Base-by-base conservation (phyloP, 768 basidiomycete genomes). In the Pulveroboletus sp. region DNA sequence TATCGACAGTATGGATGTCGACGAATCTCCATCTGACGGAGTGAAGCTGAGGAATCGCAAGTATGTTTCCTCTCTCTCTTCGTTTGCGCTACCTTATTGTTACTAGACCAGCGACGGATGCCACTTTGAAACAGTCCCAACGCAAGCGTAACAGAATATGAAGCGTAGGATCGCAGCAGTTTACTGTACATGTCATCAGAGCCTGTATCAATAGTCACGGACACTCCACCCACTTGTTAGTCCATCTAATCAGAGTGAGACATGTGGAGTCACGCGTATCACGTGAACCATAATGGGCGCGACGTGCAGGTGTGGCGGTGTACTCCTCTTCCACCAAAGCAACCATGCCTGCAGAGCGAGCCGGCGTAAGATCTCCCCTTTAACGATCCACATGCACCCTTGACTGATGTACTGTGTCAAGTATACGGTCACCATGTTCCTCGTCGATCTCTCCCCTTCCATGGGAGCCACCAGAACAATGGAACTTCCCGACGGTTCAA, bases 401-500 rank as follows among this genome's bases (percentile, higher is more conserved):
- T 6, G 5, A 43, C n/a, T 46, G 46, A 64, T 64, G 1, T 65
- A 36, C 14, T 30, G 10, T 15, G 24, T 8, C 0, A 61, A 92
- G 90, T 91, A 83, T 63, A 89, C 88, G 0, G 89, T 88, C 1
- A 88, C 86, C 18, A 84, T 92, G 80, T 96, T 93, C 64, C 78
- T 95, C 59, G 71, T 98, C 58, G 94, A 97, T 74, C 73, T 86
- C 41, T 93, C 91, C 11, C 78, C 84, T 47, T 83, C 92, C 38
- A 97, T 96, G 94, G 85, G 78, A 17, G 77, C 77, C 46, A 62
- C 71, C 43, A 73, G 82, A 46, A 76, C 72, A 1, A 76, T 91
- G 36, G 73, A 83, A 36, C 63, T 84, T 21, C 73, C 81, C 5
- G 70, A 72, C 28, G 78, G 76, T 24, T 69, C 77, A 11, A 69